Evolutionary conservation across 2,329 filamentous ascomycete genomes (phyloP).

Genomic region (Sporothrix phasma): DNA sequence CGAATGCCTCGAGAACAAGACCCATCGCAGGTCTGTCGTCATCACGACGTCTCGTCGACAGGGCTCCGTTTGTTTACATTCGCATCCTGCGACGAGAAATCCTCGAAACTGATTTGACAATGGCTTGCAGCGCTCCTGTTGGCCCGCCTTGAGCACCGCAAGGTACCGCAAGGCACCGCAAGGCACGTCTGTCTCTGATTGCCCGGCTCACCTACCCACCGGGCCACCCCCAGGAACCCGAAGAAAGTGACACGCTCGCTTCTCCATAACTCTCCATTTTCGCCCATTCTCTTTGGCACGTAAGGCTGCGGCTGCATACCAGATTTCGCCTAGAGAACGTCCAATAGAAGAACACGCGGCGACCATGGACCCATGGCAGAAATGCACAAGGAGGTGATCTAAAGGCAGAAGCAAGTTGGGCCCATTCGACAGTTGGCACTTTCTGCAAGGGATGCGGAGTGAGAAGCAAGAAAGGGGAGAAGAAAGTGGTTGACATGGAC

Average conservation of each 20-base stretch:
- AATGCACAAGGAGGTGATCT: conserved; percentile 8
- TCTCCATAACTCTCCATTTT: neutral
- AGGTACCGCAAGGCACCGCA: neutral
- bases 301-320: conserved; percentile 14
- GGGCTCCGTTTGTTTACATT: conserved; percentile 6
- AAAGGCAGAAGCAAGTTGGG: conserved; percentile 10
- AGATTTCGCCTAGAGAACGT: neutral
- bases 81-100: neutral
- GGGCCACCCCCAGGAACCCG: neutral
- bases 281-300: neutral
- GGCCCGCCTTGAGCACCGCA: neutral
- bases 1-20: no score
- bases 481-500: neutral
- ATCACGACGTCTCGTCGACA: neutral
- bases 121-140: conserved; percentile 9
- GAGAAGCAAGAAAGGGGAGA: neutral
- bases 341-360: conserved; percentile 11
- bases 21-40: neutral
- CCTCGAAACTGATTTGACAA: conserved; percentile 16
- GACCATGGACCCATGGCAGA: conserved; percentile 17
- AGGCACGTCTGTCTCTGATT: conserved; percentile 15
- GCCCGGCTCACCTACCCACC: conserved; percentile 12
- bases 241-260: neutral
- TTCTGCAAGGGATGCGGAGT: conserved; percentile 1
- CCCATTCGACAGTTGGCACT: conserved; percentile 6